Base-by-base conservation (phyloP, 169 alveolate species). In the Plasmodium malariae region DNA sequence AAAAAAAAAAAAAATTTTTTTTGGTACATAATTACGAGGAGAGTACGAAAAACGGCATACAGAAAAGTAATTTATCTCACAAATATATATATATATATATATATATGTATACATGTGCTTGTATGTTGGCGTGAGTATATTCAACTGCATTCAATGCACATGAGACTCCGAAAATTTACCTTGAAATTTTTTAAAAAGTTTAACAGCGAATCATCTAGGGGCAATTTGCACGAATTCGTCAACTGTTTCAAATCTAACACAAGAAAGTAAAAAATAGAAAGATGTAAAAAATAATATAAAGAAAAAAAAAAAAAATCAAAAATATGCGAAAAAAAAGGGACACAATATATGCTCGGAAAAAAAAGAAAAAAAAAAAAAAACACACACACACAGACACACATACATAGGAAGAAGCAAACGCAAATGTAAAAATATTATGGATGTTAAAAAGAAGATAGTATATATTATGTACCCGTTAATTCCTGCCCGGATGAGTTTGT, bases 181-280 rank as follows among this genome's bases (percentile, higher is more conserved):
- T 80, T 80, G 60, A 80, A 80, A 43, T 80, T 80, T 57, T 80
- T 80, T 34, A 80, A 57, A 54, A 80, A 80, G 21, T 80, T 80
- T 28, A 80, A 40, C 12, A 80, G 37, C 26, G 90, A 80, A 28
- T 80, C 90, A 45, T 80, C 90, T 32, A 80, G 40, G 70, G 90
- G 90, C 19, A 80, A 55, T 70, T 80, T 80, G 65, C 90, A 80
- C 5, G 55, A 26, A 30, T 51, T 68, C 65, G 90, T 59, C 59
- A 80, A 48, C 34, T 80, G 90, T 62, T 80, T 80, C 48, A 80
- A 60, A 71, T 80, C 90, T 80, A 48, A 24, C 4, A 9, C 5
- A 3, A 40, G 40, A 24, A 60, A 60, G 36, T 14, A 6, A 3
- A 34, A 65, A 65, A 19, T 14, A 1, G 37, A 65, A 51, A 26